A percentile compares a stretch with the other conserved stretches of the same genome.
Conservation (phyloP, 108 stramenopile genomes). For the Pseudonitzschia pungens region DNA sequence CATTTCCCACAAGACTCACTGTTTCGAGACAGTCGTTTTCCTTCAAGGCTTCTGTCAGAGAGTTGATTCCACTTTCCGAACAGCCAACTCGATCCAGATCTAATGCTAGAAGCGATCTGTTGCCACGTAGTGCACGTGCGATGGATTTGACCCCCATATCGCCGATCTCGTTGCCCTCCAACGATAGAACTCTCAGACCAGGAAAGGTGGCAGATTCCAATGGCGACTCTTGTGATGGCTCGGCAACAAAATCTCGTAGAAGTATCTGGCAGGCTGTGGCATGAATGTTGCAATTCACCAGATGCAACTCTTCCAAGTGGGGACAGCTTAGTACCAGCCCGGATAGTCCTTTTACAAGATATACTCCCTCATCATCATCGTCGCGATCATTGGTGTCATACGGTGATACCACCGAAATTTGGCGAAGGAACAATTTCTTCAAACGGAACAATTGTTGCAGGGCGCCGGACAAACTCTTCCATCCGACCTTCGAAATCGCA, state of each 20-base stretch:
- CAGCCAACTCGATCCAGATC: background rate
- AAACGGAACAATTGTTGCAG: background rate
- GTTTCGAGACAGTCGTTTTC: background rate
- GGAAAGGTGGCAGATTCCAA: too few species aligned
- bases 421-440: background rate
- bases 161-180: constrained; percentile 3
- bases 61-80: background rate
- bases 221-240: background rate
- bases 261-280: background rate
- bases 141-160: background rate
- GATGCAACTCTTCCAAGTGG: background rate
- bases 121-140: background rate
- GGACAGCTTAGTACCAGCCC: background rate
- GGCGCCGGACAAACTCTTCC: background rate
- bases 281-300: background rate
- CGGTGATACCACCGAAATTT: background rate
- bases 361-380: background rate
- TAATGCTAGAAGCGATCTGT: background rate
- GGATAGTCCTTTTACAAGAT: background rate
- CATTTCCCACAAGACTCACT: background rate
- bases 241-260: background rate
- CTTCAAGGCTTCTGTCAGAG: background rate
- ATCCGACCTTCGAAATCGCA: background rate
- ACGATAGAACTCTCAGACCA: background rate
- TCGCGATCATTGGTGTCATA: too few species aligned